Conservation (phyloP, 768 basidiomycete species). For the Kwoniella heveanensis region DNA sequence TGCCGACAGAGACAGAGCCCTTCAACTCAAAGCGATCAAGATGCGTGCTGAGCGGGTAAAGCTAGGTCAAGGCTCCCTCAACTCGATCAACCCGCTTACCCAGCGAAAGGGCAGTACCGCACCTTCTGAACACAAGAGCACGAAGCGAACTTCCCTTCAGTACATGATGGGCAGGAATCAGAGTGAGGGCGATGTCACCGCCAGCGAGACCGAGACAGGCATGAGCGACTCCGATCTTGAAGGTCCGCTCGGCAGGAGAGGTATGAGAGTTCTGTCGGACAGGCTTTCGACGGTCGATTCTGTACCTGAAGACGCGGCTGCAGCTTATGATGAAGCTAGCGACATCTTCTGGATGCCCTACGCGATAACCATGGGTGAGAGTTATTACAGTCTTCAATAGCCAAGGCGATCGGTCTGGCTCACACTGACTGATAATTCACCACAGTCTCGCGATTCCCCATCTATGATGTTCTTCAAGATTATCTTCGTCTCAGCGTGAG, state of each 20-base stretch:
- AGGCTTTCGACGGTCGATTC: constrained; percentile 22
- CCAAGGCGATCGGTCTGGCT: constrained; percentile 15
- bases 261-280: not conserved
- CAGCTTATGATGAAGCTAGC: constrained; percentile 35
- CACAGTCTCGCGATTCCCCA: constrained; percentile 87
- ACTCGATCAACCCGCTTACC: constrained; percentile 6
- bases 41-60: constrained; percentile 21
- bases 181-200: constrained; percentile 19
- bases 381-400: constrained; percentile 12
- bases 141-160: constrained; percentile 12
- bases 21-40: constrained; percentile 44
- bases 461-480: constrained; percentile 93
- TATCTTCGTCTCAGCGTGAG: constrained; percentile 72
- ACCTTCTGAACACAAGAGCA: not conserved
- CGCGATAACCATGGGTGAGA: constrained; percentile 65
- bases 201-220: constrained; percentile 35
- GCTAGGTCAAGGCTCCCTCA: constrained; percentile 6
- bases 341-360: constrained; percentile 84
- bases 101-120: constrained; percentile 8
- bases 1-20: constrained; percentile 82
- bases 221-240: constrained; percentile 39
- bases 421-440: not conserved
- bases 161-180: constrained; percentile 19
- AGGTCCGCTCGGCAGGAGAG: constrained; percentile 12
- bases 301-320: constrained; percentile 31